Evolutionary conservation across 1,284 basidiomycete genomes (phyloP).

Genomic region (Malassezia japonica): DNA sequence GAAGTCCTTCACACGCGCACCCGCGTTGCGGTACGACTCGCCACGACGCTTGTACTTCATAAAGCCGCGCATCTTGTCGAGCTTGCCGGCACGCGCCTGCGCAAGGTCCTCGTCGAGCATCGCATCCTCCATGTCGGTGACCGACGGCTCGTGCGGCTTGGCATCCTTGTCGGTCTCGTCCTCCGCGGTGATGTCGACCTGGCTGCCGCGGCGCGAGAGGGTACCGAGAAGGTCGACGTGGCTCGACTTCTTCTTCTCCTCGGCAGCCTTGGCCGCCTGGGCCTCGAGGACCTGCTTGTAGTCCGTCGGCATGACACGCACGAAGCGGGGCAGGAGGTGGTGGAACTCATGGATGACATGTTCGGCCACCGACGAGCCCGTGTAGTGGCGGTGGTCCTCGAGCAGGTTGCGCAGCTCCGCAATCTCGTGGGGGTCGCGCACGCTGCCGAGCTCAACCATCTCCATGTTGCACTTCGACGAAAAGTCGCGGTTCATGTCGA

Average conservation of each 20-base stretch:
- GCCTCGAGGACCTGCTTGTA: slow-evolving; percentile 46
- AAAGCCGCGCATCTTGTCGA: slow-evolving; percentile 46
- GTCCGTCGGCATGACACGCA: slow-evolving; percentile 42
- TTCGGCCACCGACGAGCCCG: slow-evolving; percentile 38
- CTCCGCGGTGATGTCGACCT: slow-evolving; percentile 35
- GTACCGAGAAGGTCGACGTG: slow-evolving; percentile 45
- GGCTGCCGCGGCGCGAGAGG: slow-evolving; percentile 38
- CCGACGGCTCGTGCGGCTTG: slow-evolving; percentile 33
- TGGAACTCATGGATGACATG: slow-evolving; percentile 43
- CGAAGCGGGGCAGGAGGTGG: slow-evolving; percentile 42
- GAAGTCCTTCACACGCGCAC: slow-evolving; percentile 42
- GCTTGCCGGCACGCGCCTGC: slow-evolving; percentile 36
- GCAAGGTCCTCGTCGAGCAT: slow-evolving; percentile 45
- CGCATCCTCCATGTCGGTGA: slow-evolving; percentile 42
- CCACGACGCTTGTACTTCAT: slow-evolving; percentile 46
- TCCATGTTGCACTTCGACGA: slow-evolving; percentile 38
- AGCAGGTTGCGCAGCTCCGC: slow-evolving; percentile 45
- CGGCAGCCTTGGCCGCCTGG: slow-evolving; percentile 43
- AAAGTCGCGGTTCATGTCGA: slow-evolving; percentile 45
- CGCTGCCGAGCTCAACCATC: slow-evolving; percentile 41
- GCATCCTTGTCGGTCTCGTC: slow-evolving; percentile 23
- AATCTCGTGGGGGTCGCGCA: slow-evolving; percentile 40
- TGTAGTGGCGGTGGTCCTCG: slow-evolving; percentile 47
- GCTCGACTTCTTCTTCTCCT: slow-evolving; percentile 45
- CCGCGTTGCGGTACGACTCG: slow-evolving; percentile 41